Conservation (phyloP, 768 basidiomycete genomes). For the Chalciporus sphaerocephalus region DNA sequence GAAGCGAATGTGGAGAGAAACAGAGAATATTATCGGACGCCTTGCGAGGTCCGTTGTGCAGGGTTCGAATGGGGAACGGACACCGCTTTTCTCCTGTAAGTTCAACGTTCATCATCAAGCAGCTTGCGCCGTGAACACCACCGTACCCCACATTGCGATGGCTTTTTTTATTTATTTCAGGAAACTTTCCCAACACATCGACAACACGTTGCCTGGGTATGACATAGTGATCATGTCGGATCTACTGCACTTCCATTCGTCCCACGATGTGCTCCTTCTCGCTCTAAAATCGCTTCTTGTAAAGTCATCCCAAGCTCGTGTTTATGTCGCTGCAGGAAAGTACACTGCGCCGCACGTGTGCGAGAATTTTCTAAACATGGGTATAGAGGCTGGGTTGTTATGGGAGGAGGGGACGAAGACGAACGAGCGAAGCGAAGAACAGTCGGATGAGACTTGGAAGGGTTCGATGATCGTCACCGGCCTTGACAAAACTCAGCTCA, state of each 20-base stretch:
- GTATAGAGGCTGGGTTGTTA: conserved; percentile 37
- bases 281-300: conserved; percentile 50
- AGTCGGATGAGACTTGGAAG: conserved; percentile 38
- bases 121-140: conserved; percentile 9
- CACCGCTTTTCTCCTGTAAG: conserved; percentile 45
- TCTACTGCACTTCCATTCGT: conserved; percentile 62
- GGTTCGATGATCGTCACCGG: conserved; percentile 45
- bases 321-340: conserved; percentile 60
- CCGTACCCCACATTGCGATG: neutral
- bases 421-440: conserved; percentile 6
- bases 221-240: conserved; percentile 67
- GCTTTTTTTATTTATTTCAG: conserved; percentile 12
- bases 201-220: conserved; percentile 33
- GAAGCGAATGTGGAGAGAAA: conserved; percentile 53
- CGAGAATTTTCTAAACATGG: conserved; percentile 46
- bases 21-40: conserved; percentile 27
- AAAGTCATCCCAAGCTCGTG: conserved; percentile 36
- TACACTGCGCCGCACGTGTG: conserved; percentile 55
- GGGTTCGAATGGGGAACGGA: conserved; percentile 69
- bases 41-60: conserved; percentile 41
- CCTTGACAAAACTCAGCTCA: conserved; percentile 44
- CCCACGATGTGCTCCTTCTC: conserved; percentile 51
- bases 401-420: conserved; percentile 42
- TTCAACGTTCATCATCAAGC: conserved; percentile 6
- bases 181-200: conserved; percentile 6